phyloP scores from a whole-genome alignment of 148 eudicot genomes.

The Linanthus parryae region DNA sequence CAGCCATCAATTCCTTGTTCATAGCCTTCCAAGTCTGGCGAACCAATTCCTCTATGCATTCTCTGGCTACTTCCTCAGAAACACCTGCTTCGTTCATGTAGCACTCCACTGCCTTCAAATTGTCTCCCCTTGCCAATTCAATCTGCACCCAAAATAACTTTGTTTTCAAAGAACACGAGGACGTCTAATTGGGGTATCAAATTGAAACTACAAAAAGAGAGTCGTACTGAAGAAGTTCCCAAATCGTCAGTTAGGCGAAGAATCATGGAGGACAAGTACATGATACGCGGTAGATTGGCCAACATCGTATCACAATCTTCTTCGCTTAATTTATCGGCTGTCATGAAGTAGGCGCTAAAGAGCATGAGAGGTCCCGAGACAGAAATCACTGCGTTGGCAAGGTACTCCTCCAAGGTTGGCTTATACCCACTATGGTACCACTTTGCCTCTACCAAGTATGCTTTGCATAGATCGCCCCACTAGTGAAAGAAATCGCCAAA shows the following conservation, averaged over 20 bases:
- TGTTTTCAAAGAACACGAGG: no score
- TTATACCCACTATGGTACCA: slow-evolving; percentile 7
- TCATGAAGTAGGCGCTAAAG: not conserved
- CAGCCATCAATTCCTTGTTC: not conserved
- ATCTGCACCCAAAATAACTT: no score
- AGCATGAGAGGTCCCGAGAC: slow-evolving; percentile 2
- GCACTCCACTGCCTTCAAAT: slow-evolving; percentile 19
- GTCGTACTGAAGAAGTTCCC: slow-evolving; percentile 12
- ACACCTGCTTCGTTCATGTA: slow-evolving; percentile 21
- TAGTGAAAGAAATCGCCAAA: no score
- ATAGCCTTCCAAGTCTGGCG: slow-evolving; percentile 6
- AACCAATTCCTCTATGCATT: slow-evolving; percentile 9
- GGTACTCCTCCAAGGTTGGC: slow-evolving; percentile 8
- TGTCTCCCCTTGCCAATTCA: slow-evolving; percentile 21
- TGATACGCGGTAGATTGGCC: not conserved
- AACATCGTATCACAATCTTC: slow-evolving; percentile 4
- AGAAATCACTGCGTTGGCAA: slow-evolving; percentile 3
- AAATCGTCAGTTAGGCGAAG: slow-evolving; percentile 5
- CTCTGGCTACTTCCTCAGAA: slow-evolving; percentile 17
- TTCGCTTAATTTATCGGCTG: not conserved
- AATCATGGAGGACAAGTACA: slow-evolving; percentile 3
- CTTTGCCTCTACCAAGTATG: slow-evolving; percentile 8
- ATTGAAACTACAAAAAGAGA: no score
- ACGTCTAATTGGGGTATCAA: no score
- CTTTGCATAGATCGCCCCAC: slow-evolving; percentile 1